These are phyloP conservation scores for Astragalus membranaceus DNA, from an alignment of 306 rosid species.

Conservation along the genomic window DNA sequence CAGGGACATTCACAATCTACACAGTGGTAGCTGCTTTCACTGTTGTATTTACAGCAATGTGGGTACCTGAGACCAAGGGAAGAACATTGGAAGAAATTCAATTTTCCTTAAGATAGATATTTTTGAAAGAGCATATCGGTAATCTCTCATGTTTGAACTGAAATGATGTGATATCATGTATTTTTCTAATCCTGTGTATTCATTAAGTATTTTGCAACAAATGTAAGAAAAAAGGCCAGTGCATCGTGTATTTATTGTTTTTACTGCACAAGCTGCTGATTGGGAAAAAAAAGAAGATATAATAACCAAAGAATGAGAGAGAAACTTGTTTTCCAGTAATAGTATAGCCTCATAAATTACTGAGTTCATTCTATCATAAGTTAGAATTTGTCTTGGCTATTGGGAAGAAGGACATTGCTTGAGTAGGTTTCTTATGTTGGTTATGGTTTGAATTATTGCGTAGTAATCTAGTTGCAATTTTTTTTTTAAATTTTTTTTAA, in stretches of 20 bases:
- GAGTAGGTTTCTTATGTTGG: conserved; percentile 43
- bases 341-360: background rate
- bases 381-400: background rate
- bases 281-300: background rate
- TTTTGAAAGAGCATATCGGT: background rate
- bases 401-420: conserved; percentile 39
- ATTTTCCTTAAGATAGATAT: conserved; percentile 51
- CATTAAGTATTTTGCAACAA: background rate
- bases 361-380: background rate
- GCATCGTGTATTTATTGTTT: background rate
- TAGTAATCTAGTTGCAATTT: conserved; percentile 3
- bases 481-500: too few relatives aligned
- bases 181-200: background rate
- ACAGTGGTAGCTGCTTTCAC: conserved; percentile 47
- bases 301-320: background rate
- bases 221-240: background rate
- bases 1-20: conserved; percentile 70
- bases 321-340: background rate
- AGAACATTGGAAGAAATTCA: conserved; percentile 88
- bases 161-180: background rate
- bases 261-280: background rate
- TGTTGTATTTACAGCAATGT: conserved; percentile 38
- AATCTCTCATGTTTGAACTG: background rate
- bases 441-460: too few relatives aligned
- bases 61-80: conserved; percentile 88